These are phyloP conservation scores for Stylonectria norvegica DNA, from an alignment of 2,329 filamentous ascomycete genomes.

Conservation along the genomic window DNA sequence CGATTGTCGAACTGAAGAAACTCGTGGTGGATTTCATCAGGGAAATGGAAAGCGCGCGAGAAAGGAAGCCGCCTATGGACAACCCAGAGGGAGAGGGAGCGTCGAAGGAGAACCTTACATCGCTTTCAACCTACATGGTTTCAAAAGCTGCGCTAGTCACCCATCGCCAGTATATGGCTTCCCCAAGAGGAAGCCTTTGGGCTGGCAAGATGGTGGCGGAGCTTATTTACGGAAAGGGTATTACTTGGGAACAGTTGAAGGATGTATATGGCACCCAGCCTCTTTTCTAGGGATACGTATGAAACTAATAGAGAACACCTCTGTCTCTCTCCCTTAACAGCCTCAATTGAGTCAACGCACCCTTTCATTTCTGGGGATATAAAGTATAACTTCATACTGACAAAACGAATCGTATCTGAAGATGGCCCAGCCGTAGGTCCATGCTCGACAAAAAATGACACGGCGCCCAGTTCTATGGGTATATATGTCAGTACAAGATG, in stretches of 20 bases:
- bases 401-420: no score
- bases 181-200: constrained; percentile 15
- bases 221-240: constrained; percentile 17
- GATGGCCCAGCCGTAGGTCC: no score
- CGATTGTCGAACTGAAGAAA: constrained; percentile 17
- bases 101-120: constrained; percentile 7
- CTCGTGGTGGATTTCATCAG: constrained; percentile 12
- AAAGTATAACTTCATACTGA: no score
- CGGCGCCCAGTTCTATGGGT: no score
- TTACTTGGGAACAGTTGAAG: constrained; percentile 25
- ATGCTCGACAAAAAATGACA: no score
- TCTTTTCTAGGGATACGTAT: constrained; percentile 15
- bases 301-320: no score
- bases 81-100: constrained; percentile 1
- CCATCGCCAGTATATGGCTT: constrained; percentile 22
- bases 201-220: constrained; percentile 16
- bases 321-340: no score
- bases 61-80: constrained; percentile 9
- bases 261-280: constrained; percentile 18
- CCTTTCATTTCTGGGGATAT: no score
- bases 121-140: constrained; percentile 19
- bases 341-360: no score
- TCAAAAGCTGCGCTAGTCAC: constrained; percentile 19
- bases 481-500: no score
- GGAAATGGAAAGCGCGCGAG: constrained; percentile 11